phyloP scores from a whole-genome alignment of 306 rosid genomes.

The Gillenia trifoliata region DNA sequence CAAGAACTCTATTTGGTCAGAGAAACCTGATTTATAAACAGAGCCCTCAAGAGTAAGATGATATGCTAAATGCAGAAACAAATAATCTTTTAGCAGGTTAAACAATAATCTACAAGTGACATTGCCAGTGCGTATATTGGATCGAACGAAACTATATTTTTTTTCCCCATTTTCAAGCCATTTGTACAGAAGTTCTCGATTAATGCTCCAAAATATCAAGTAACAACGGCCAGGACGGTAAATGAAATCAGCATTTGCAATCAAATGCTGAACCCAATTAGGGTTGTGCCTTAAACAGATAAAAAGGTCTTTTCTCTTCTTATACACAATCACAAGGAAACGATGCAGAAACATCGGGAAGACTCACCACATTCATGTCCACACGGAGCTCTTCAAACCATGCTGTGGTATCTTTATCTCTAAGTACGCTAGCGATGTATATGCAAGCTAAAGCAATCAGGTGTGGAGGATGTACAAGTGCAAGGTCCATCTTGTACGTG shows the following conservation, averaged over 20 bases:
- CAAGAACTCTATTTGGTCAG: too few relatives aligned
- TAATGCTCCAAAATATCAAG: background rate
- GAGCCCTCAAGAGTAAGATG: too few relatives aligned
- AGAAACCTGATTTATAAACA: too few relatives aligned
- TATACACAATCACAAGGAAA: background rate
- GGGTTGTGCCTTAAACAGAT: background rate
- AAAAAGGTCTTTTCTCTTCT: background rate
- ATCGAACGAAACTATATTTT: background rate
- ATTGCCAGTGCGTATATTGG: background rate
- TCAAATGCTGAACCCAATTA: background rate
- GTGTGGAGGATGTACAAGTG: constrained; percentile 92
- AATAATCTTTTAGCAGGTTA: background rate
- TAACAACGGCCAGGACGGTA: background rate
- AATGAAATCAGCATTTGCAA: background rate
- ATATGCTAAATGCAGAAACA: background rate
- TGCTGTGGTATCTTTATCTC: constrained; percentile 78
- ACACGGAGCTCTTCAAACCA: constrained; percentile 97
- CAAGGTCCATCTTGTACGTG: constrained; percentile 94
- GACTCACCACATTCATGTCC: constrained; percentile 89
- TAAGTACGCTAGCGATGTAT: constrained; percentile 74
- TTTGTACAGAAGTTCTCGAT: background rate
- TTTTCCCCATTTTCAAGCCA: background rate
- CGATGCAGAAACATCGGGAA: background rate
- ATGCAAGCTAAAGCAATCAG: constrained; percentile 92
- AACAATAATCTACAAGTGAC: background rate